Conservation (phyloP, 495 filamentous ascomycete species). For the Aspergillus asperescens region DNA sequence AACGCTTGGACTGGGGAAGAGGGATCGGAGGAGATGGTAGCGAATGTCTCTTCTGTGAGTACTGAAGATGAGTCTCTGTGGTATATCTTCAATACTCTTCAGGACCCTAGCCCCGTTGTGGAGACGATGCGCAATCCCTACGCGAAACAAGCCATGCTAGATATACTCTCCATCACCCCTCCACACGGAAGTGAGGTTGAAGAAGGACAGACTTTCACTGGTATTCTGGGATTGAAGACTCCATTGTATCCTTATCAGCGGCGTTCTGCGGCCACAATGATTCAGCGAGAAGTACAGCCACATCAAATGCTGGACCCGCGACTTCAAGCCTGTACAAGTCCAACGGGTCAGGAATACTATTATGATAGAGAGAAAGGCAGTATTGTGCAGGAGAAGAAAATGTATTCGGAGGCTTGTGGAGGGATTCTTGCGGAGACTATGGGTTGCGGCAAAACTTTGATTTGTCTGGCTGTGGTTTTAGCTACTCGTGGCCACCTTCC, state of each 20-base stretch:
- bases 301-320: constrained; percentile 67
- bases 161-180: constrained; percentile 43
- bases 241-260: constrained; percentile 73
- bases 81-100: constrained; percentile 79
- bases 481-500: constrained; percentile 68
- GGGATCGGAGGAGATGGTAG: neutral
- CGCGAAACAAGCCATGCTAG: constrained; percentile 54
- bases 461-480: constrained; percentile 78
- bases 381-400: constrained; percentile 55
- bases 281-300: constrained; percentile 71
- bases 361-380: constrained; percentile 61
- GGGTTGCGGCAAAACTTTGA: constrained; percentile 82
- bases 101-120: constrained; percentile 60
- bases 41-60: constrained; percentile 9
- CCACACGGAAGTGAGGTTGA: neutral
- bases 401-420: constrained; percentile 71
- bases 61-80: constrained; percentile 60
- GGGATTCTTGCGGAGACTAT: constrained; percentile 61
- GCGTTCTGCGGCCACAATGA: constrained; percentile 76
- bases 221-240: constrained; percentile 59
- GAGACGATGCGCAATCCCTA: constrained; percentile 50
- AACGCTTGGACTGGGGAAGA: constrained; percentile 52
- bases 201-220: constrained; percentile 21
- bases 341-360: constrained; percentile 61
- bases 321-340: constrained; percentile 51